A percentile compares a stretch with the other conserved stretches of the same genome.
Conservation (phyloP, 352 stramenopile genomes). For the Phytophthora multivora region DNA sequence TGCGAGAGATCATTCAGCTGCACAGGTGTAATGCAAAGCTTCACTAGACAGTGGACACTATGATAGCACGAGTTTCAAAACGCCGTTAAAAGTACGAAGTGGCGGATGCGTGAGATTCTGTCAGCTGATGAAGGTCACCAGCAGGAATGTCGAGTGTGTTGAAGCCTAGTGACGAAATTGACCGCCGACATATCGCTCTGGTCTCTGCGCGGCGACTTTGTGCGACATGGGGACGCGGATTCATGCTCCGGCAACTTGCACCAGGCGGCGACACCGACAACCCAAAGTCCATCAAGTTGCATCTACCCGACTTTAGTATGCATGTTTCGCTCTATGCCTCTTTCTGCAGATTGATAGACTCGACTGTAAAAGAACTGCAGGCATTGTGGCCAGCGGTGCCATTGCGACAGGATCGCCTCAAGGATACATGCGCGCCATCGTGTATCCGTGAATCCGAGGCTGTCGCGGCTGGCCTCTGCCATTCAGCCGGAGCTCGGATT, state of each 20-base stretch:
- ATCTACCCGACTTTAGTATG: background rate
- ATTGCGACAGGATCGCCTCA: constrained; percentile 24
- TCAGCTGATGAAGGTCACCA: too few species aligned
- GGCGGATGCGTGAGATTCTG: too few species aligned
- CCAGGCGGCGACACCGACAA: constrained; percentile 4
- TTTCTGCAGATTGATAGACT: background rate
- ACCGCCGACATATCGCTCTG: too few species aligned
- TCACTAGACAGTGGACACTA: too few species aligned
- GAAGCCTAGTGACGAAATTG: too few species aligned
- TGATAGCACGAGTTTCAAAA: too few species aligned
- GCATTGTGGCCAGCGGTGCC: constrained; percentile 1
- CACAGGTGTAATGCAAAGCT: too few species aligned
- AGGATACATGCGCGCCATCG: constrained; percentile 22
- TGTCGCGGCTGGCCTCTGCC: constrained; percentile 12
- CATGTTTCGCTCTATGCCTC: background rate
- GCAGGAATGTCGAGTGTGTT: too few species aligned
- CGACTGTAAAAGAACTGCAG: background rate
- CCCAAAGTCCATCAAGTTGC: background rate
- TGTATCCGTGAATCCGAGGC: constrained; percentile 31
- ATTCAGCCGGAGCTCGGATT: constrained; percentile 11
- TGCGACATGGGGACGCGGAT: constrained; percentile 16
- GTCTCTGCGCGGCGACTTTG: constrained; percentile 10
- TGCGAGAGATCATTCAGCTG: too few species aligned
- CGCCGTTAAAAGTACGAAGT: too few species aligned
- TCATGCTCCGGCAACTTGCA: constrained; percentile 2